A percentile compares a stretch with the other conserved stretches of the same genome.
Evolutionary conservation across 225 moss, liverwort and hornwort species (phyloP).

Genomic region (Climacium dendroides): DNA sequence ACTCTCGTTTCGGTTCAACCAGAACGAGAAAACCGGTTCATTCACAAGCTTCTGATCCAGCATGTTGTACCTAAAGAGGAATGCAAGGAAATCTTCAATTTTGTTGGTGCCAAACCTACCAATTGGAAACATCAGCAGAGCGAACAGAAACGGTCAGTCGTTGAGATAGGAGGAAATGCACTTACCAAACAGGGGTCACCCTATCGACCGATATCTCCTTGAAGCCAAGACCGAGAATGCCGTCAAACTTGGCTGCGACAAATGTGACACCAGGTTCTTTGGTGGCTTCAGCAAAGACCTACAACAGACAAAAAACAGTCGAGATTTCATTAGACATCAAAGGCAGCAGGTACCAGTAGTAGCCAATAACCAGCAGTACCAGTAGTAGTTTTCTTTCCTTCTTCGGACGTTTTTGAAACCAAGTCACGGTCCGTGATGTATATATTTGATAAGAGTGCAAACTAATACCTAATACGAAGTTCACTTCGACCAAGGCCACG

Average conservation of each 20-base stretch:
- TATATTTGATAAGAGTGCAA: neutral
- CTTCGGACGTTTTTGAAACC: neutral
- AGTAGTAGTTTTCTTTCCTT: neutral
- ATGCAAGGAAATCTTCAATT: neutral
- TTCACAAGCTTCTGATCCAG: constrained; percentile 64
- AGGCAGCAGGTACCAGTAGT: neutral
- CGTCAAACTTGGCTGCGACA: constrained; percentile 77
- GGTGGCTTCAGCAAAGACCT: constrained; percentile 84
- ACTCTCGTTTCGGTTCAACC: constrained; percentile 66
- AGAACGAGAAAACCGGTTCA: constrained; percentile 81
- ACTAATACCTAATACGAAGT: neutral
- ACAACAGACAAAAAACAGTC: neutral
- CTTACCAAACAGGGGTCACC: constrained; percentile 72
- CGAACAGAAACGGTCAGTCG: too few species aligned
- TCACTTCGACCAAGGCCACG: neutral
- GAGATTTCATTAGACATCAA: neutral
- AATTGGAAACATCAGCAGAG: neutral
- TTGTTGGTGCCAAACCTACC: neutral
- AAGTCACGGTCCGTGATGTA: too few species aligned
- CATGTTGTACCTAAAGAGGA: constrained; percentile 64
- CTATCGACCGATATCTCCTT: constrained; percentile 77
- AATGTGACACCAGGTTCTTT: constrained; percentile 79
- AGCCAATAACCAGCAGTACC: neutral
- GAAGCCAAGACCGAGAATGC: constrained; percentile 86
- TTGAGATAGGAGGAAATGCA: neutral